phyloP scores from a whole-genome alignment of 768 basidiomycete species.

The Cyathus striatus region DNA sequence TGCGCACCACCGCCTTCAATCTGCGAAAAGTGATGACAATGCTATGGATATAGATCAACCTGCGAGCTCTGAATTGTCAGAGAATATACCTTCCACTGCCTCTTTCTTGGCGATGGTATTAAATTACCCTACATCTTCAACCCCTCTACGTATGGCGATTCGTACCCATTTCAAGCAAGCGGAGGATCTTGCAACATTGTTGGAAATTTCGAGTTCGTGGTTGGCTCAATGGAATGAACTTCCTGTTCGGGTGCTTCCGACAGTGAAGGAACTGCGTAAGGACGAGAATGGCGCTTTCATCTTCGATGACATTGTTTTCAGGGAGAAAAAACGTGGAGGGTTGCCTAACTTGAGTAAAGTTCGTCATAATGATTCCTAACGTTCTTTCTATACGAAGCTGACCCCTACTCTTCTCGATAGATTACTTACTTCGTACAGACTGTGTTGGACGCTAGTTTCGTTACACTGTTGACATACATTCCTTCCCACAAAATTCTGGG shows the following conservation, averaged over 20 bases:
- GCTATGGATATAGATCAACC: conserved; percentile 33
- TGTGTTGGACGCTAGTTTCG: conserved; percentile 68
- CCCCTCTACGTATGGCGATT: conserved; percentile 43
- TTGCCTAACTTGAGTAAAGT: conserved; percentile 41
- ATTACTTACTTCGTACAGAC: conserved; percentile 56
- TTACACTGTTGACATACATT: conserved; percentile 59
- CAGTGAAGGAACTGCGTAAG: conserved; percentile 32
- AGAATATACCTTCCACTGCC: conserved; percentile 23
- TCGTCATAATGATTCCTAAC: conserved; percentile 1
- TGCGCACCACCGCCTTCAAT: conserved; percentile 22
- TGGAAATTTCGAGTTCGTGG: conserved; percentile 48
- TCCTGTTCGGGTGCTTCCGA: conserved; percentile 31
- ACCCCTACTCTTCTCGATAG: conserved; percentile 22
- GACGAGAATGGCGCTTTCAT: conserved; percentile 36
- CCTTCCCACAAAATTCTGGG: conserved; percentile 53
- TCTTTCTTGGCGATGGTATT: conserved; percentile 30
- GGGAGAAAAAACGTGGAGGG: conserved; percentile 20
- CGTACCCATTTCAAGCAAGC: conserved; percentile 44
- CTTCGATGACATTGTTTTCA: conserved; percentile 16
- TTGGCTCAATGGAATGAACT: conserved; percentile 28
- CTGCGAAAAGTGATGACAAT: conserved; percentile 18
- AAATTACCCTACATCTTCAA: conserved; percentile 31
- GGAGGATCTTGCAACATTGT: conserved; percentile 39
- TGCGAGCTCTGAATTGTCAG: not conserved
- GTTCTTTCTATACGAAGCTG: not conserved